Conservation (phyloP, 208 protist genomes). For the Leishmania guyanensis region DNA sequence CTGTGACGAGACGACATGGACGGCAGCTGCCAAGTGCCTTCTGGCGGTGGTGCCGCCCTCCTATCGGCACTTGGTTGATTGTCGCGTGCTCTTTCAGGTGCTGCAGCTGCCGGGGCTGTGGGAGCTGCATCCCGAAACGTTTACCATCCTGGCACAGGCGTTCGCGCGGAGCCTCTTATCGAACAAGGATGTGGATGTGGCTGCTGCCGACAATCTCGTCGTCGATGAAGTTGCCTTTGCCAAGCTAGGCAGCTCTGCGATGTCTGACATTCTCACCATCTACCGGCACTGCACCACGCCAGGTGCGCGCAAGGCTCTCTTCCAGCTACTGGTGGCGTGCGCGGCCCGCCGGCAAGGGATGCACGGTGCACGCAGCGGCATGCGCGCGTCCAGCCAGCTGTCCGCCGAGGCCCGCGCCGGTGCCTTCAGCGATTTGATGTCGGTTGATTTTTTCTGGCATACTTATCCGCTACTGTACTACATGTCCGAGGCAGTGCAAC, state of each 20-base stretch:
- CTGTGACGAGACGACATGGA: constrained; percentile 76
- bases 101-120: constrained; percentile 60
- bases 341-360: constrained; percentile 35
- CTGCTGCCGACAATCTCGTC: constrained; percentile 28
- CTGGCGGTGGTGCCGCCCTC: constrained; percentile 59
- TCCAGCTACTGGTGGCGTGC: constrained; percentile 78
- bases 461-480: constrained; percentile 77
- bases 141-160: constrained; percentile 56
- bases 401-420: constrained; percentile 20
- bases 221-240: constrained; percentile 43
- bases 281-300: constrained; percentile 70
- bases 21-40: constrained; percentile 75
- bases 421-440: constrained; percentile 49
- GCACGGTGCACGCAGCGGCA: constrained; percentile 14
- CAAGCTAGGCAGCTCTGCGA: constrained; percentile 51
- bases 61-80: constrained; percentile 68
- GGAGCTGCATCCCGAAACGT: constrained; percentile 58
- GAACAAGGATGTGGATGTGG: constrained; percentile 35
- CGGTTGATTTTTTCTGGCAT: constrained; percentile 83
- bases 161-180: constrained; percentile 64
- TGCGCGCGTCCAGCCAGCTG: constrained; percentile 10
- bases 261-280: constrained; percentile 51
- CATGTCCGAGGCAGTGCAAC: constrained; percentile 57
- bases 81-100: constrained; percentile 61
- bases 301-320: constrained; percentile 59